These are phyloP conservation scores for Hyphopichia wangnamkhiaoensis DNA, from an alignment of 1,139 yeast genomes.

Conservation along the genomic window DNA sequence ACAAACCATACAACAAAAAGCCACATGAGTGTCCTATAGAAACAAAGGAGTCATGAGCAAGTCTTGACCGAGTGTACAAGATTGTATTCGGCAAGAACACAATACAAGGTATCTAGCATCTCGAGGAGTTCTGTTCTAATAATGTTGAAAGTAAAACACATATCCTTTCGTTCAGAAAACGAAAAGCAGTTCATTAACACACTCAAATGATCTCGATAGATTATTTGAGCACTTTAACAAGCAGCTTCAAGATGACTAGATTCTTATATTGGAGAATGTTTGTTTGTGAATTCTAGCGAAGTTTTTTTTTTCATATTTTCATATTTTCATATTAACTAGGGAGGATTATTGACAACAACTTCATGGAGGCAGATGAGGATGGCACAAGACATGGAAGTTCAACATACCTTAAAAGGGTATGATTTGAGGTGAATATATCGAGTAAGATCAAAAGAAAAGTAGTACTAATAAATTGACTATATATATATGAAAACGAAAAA, in stretches of 20 bases:
- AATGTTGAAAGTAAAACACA: constrained; percentile 17
- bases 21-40: constrained; percentile 42
- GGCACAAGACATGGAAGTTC: not conserved
- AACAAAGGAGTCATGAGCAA: constrained; percentile 38
- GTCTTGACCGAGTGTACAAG: constrained; percentile 5
- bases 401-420: not conserved
- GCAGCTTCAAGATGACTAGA: constrained; percentile 17
- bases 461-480: too few species aligned
- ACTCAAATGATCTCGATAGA: not conserved
- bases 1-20: constrained; percentile 14
- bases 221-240: constrained; percentile 7
- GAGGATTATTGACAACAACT: too few species aligned
- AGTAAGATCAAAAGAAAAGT: too few species aligned
- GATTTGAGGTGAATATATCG: not conserved
- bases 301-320: too few species aligned
- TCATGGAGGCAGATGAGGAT: not conserved
- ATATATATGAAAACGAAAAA: too few species aligned
- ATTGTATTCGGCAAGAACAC: not conserved
- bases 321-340: too few species aligned
- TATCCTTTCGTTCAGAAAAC: constrained; percentile 8
- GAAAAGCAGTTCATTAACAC: constrained; percentile 2
- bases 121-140: constrained; percentile 20
- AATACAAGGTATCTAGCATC: constrained; percentile 29
- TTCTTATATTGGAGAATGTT: constrained; percentile 13
- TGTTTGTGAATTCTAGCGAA: not conserved